phyloP scores from a whole-genome alignment of 805 yeast genomes.

The Ogataea siamensis region DNA sequence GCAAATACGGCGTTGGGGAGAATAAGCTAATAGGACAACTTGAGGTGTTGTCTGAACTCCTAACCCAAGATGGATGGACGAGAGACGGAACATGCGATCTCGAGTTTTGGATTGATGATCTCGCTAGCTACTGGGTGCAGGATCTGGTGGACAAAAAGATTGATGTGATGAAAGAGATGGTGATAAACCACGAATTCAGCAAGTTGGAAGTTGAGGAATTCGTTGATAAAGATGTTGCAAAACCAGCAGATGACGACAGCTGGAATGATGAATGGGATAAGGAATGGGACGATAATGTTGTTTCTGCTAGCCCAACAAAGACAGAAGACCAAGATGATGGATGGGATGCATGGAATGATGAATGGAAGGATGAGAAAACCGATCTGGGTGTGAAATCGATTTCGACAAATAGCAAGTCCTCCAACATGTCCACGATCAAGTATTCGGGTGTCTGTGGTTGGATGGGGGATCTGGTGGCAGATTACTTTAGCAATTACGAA shows the following conservation, averaged over 20 bases:
- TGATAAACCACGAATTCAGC: constrained; percentile 14
- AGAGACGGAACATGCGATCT: constrained; percentile 32
- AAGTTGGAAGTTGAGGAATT: constrained; percentile 9
- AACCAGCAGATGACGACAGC: constrained; percentile 14
- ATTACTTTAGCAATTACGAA: constrained; percentile 21
- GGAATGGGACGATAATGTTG: constrained; percentile 15
- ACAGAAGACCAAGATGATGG: constrained; percentile 17
- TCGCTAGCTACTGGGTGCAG: constrained; percentile 29
- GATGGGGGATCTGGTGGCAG: constrained; percentile 16
- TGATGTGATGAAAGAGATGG: constrained; percentile 26
- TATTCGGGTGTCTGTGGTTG: constrained; percentile 20
- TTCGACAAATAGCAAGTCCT: constrained; percentile 19
- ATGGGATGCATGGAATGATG: constrained; percentile 31
- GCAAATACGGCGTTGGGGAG: constrained; percentile 18
- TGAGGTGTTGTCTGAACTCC: constrained; percentile 20
- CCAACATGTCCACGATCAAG: constrained; percentile 12
- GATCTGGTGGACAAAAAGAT: constrained; percentile 26
- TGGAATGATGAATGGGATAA: constrained; percentile 30
- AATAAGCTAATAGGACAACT: constrained; percentile 13
- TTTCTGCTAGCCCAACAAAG: constrained; percentile 1
- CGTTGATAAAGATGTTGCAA: constrained; percentile 2
- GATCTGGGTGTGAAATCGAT: constrained; percentile 22
- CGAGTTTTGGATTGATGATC: constrained; percentile 36
- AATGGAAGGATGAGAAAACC: constrained; percentile 27
- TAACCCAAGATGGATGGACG: constrained; percentile 30